Percentiles rank a stretch among this genome's conserved stretches.
These are phyloP conservation scores for Globisporangium viniferum DNA, from an alignment of 352 stramenopile species.

Conservation along the genomic window DNA sequence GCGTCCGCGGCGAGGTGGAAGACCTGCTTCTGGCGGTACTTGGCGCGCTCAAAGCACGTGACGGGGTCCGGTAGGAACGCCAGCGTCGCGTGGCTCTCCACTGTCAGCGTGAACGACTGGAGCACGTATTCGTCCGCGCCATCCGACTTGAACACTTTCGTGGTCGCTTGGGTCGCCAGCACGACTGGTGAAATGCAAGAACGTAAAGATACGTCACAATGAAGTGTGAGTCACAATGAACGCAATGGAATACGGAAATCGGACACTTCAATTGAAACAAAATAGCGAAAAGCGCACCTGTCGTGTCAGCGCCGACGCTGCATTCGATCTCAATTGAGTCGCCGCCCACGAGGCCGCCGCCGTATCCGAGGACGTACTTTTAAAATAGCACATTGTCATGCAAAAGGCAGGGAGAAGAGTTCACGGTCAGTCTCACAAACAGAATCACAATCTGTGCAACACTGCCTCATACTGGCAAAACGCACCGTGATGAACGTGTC, in stretches of 20 bases:
- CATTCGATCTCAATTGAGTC: conserved; percentile 71
- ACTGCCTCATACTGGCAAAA: neutral
- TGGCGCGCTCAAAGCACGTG: conserved; percentile 73
- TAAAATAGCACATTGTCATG: neutral
- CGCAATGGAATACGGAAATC: too few species aligned
- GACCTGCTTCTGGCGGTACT: conserved; percentile 64
- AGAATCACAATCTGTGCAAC: neutral
- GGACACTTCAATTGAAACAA: neutral
- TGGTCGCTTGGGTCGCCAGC: conserved; percentile 77
- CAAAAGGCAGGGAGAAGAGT: neutral
- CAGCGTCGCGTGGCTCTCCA: conserved; percentile 55
- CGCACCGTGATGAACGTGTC: conserved; percentile 76
- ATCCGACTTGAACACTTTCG: conserved; percentile 84
- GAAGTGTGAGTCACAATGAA: neutral
- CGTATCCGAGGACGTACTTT: conserved; percentile 84
- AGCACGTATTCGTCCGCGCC: conserved; percentile 36
- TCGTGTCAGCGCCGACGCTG: conserved; percentile 33
- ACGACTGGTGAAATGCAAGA: conserved; percentile 37
- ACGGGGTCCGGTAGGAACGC: conserved; percentile 76
- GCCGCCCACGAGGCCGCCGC: conserved; percentile 74
- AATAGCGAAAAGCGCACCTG: conserved; percentile 31
- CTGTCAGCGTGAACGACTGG: conserved; percentile 52
- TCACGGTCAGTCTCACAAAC: neutral
- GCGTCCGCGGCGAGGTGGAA: conserved; percentile 46
- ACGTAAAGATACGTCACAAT: conserved; percentile 7